Conservation (phyloP, 2,329 filamentous ascomycete species). For the Cercospora zeae-maydis region DNA sequence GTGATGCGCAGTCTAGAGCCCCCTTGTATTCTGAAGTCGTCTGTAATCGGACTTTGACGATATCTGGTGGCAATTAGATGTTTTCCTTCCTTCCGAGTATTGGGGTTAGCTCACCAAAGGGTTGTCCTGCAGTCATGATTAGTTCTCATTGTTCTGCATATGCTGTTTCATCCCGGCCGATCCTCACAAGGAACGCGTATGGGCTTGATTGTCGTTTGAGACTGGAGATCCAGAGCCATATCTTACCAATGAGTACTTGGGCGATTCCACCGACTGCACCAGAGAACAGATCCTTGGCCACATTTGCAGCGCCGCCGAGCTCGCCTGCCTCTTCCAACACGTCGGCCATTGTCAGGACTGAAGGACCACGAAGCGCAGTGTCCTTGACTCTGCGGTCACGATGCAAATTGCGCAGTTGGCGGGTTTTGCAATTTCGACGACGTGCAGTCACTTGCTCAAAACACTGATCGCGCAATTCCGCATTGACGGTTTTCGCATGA, state of each 20-base stretch:
- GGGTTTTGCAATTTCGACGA: not conserved
- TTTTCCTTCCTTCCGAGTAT: constrained; percentile 5
- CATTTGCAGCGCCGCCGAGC: constrained; percentile 45
- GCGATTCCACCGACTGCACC: constrained; percentile 89
- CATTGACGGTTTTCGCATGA: not conserved
- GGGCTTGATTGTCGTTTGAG: not conserved
- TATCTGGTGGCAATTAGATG: constrained; percentile 55
- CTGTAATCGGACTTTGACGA: constrained; percentile 95
- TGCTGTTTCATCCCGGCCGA: too few relatives aligned
- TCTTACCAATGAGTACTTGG: constrained; percentile 84
- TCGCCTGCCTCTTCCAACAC: constrained; percentile 40
- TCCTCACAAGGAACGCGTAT: not conserved
- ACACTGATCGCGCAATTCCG: not conserved
- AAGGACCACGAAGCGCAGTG: not conserved
- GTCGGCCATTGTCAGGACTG: constrained; percentile 33
- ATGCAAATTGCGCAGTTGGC: not conserved
- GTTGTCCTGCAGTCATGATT: constrained; percentile 51
- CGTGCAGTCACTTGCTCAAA: not conserved
- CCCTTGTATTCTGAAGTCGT: constrained; percentile 77
- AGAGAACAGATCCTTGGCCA: constrained; percentile 83
- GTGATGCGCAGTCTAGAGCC: constrained; percentile 73
- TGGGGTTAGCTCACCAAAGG: constrained; percentile 54
- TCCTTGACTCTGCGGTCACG: not conserved
- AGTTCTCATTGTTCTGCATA: not conserved
- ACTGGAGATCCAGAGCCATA: not conserved